Evolutionary conservation across 1,139 yeast species (phyloP), one percentile per base, ranked within the genome.

Genomic region (Taphrina communis): DNA sequence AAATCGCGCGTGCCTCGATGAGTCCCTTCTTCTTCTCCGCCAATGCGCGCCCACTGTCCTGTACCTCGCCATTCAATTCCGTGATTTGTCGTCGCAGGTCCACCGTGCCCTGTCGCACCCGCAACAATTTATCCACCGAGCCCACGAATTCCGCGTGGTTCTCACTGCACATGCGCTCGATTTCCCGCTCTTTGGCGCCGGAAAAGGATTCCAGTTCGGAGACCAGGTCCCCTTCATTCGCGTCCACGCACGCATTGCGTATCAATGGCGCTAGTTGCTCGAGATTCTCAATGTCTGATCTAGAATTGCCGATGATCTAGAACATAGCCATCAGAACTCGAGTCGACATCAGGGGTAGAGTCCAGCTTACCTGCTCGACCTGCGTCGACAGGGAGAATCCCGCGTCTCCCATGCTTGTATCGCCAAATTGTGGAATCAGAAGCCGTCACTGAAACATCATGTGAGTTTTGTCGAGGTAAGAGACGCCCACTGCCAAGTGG

Each of bases 21-120:
- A 77, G 72, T 35, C 70, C 69, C 55, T 75, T 75, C 65, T 78
- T 76, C 73, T 72, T 60, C 14, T 52, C 42, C 8, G 53, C 58
- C 58, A 91, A 81, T 70, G 85, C 86, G 66, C 81, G 80, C 0
- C 94, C 93, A 1, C 96, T 86, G 71, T 83, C 82, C 70, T 85
- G 83, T 53, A 92, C 79, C 60, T 82, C 82, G 59, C 79, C 80
- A 71, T 84, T 84, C 31, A 89, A 83, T 65, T 80, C 82, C 70
- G 79, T 77, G 46, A 89, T 80, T 72, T 84, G 85, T 39, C 80
- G 78, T 72, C 86, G 85, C 72, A 90, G 81, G 8, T 80, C 82
- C 35, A 81, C 79, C 0, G 95, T 84, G 68, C 82, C 83, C 35
- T 79, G 76, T 36, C 87, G 84, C 44, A 90, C 88, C 41, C 79